phyloP scores from a whole-genome alignment of 345 rosid species.

The Eucalyptus cloeziana region DNA sequence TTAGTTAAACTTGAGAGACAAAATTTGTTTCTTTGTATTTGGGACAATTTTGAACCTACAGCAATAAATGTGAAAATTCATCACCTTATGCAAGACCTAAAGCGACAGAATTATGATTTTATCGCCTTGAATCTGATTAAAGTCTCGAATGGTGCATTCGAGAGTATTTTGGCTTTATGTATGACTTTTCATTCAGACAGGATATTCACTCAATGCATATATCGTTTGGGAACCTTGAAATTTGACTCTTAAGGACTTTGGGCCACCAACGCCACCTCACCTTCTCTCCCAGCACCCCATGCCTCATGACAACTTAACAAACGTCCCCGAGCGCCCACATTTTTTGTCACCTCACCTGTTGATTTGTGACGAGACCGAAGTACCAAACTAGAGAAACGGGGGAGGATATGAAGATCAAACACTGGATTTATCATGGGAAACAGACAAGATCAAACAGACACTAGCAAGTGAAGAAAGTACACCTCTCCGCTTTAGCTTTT shows the following conservation, averaged over 20 bases:
- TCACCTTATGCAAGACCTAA: neutral
- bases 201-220: neutral
- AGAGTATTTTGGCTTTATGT: neutral
- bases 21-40: neutral
- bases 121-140: neutral
- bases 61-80: neutral
- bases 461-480: neutral
- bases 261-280: neutral
- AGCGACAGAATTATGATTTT: neutral
- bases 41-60: neutral
- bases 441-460: neutral
- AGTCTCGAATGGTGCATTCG: too few species aligned
- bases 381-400: slow-evolving; percentile 50
- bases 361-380: slow-evolving; percentile 14
- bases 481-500: slow-evolving; percentile 73
- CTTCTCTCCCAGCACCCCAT: neutral
- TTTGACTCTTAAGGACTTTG: neutral
- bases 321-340: neutral
- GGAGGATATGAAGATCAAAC: neutral
- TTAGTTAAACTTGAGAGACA: neutral
- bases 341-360: neutral
- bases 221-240: neutral
- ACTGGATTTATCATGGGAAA: neutral
- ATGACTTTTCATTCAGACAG: neutral
- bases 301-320: neutral